Conservation (phyloP, 176 grass and related monocot genomes). For the Stipa capillata region DNA sequence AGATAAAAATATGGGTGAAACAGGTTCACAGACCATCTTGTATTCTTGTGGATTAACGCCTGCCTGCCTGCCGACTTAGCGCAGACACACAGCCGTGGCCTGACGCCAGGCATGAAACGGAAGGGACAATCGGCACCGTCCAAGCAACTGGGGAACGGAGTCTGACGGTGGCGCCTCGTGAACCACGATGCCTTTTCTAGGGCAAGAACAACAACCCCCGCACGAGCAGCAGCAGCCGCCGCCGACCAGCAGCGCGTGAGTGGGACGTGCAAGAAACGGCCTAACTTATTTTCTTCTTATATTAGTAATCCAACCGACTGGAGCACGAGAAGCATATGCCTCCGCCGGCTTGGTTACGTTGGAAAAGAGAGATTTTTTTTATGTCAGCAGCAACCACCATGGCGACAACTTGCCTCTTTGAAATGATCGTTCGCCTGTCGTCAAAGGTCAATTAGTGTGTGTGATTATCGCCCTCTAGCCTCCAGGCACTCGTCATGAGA, state of each 20-base stretch:
- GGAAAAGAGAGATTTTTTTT: neutral
- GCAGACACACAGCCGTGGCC: neutral
- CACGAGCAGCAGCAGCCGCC: neutral
- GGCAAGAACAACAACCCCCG: neutral
- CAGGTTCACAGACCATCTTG: too few relatives aligned
- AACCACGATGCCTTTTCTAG: slow-evolving; percentile 1
- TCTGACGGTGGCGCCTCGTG: slow-evolving; percentile 22
- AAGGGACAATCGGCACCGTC: slow-evolving; percentile 28
- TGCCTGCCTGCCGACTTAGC: neutral
- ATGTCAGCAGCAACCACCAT: neutral
- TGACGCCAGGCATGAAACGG: neutral
- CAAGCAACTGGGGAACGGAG: neutral
- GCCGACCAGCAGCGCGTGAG: neutral
- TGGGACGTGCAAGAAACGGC: neutral
- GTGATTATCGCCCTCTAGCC: too few relatives aligned
- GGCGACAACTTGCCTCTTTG: neutral
- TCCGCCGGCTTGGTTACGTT: neutral
- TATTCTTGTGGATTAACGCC: too few relatives aligned
- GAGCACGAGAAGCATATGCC: slow-evolving; percentile 3
- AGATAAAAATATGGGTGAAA: neutral
- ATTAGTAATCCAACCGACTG: neutral
- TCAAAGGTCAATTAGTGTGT: neutral
- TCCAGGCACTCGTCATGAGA: neutral
- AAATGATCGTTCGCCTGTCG: neutral
- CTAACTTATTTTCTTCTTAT: neutral